Evolutionary conservation across 352 stramenopile species (phyloP).

Genomic region (Phytophthora cactorum): DNA sequence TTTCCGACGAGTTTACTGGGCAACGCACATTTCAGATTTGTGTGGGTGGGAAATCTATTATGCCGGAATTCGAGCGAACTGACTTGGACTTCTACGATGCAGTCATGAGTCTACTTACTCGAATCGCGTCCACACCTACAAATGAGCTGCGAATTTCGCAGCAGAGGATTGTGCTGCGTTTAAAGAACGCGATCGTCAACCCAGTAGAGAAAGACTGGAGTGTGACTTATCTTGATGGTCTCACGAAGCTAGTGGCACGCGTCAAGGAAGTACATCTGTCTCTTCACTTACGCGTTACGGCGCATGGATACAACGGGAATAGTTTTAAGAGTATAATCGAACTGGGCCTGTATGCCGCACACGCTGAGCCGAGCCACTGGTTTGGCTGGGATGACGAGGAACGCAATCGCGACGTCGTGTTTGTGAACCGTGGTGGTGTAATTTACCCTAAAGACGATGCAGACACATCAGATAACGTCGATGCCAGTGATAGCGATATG

Average conservation of each 20-base stretch:
- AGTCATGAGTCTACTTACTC: conserved; percentile 30
- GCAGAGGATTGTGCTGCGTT: too few relatives aligned
- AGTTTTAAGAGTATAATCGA: conserved; percentile 38
- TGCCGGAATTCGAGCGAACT: not conserved
- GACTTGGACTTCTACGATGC: conserved; percentile 33
- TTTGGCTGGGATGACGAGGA: conserved; percentile 44
- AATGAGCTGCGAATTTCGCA: too few relatives aligned
- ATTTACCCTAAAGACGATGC: too few relatives aligned
- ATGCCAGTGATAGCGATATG: too few relatives aligned
- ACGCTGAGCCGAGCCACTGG: conserved; percentile 38
- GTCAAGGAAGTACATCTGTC: conserved; percentile 33
- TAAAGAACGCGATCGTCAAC: too few relatives aligned
- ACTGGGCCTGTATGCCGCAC: conserved; percentile 38
- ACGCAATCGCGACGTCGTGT: conserved; percentile 22
- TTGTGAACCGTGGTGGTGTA: conserved; percentile 17
- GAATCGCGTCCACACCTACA: not conserved
- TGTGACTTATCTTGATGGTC: too few relatives aligned
- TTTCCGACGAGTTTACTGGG: conserved; percentile 32
- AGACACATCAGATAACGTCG: too few relatives aligned
- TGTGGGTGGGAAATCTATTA: conserved; percentile 10
- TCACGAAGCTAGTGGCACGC: conserved; percentile 14
- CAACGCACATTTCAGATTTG: conserved; percentile 52
- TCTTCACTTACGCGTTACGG: conserved; percentile 33
- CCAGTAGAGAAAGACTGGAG: too few relatives aligned
- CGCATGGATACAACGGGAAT: conserved; percentile 10